phyloP scores from a whole-genome alignment of 768 basidiomycete genomes.

The Rhodotorula babjevae region DNA sequence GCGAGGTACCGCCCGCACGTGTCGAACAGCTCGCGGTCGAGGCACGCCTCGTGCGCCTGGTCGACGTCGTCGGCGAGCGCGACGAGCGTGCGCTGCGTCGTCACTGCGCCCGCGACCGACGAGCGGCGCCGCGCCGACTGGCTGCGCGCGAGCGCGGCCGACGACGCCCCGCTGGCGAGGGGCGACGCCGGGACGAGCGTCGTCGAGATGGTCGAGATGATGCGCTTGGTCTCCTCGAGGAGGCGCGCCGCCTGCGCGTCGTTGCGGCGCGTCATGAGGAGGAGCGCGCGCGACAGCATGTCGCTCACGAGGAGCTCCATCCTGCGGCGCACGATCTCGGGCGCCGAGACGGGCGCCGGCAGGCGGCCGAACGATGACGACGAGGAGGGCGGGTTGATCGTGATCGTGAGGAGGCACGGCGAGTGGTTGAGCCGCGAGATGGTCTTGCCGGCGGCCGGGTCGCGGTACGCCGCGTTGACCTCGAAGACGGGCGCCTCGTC shows the following conservation, averaged over 20 bases:
- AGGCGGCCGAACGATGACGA: not conserved
- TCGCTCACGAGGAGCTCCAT: slow-evolving; percentile 96
- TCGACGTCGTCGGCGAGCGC: slow-evolving; percentile 84
- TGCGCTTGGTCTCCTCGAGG: slow-evolving; percentile 61
- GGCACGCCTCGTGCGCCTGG: slow-evolving; percentile 74
- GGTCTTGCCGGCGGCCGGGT: slow-evolving; percentile 75
- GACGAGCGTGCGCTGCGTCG: slow-evolving; percentile 60
- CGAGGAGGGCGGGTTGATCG: slow-evolving; percentile 61
- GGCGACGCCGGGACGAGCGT: slow-evolving; percentile 7
- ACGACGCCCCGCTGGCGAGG: not conserved
- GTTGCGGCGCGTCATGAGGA: slow-evolving; percentile 86
- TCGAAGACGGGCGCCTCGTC: slow-evolving; percentile 96
- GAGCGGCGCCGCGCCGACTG: not conserved
- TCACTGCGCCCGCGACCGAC: slow-evolving; percentile 17
- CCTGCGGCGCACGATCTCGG: slow-evolving; percentile 81
- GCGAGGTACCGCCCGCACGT: slow-evolving; percentile 92
- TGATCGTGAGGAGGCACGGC: slow-evolving; percentile 90
- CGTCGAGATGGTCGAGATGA: slow-evolving; percentile 69
- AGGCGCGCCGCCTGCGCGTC: slow-evolving; percentile 85
- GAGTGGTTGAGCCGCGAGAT: slow-evolving; percentile 76
- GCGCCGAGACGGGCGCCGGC: slow-evolving; percentile 56
- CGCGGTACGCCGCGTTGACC: slow-evolving; percentile 87
- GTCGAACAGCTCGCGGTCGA: slow-evolving; percentile 85
- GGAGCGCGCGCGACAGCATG: slow-evolving; percentile 91
- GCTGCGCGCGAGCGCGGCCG: not conserved